Percentiles rank a stretch among this genome's conserved stretches.
These are phyloP conservation scores for Fragaria vesca DNA, from an alignment of 306 rosid genomes.

Conservation along the genomic window DNA sequence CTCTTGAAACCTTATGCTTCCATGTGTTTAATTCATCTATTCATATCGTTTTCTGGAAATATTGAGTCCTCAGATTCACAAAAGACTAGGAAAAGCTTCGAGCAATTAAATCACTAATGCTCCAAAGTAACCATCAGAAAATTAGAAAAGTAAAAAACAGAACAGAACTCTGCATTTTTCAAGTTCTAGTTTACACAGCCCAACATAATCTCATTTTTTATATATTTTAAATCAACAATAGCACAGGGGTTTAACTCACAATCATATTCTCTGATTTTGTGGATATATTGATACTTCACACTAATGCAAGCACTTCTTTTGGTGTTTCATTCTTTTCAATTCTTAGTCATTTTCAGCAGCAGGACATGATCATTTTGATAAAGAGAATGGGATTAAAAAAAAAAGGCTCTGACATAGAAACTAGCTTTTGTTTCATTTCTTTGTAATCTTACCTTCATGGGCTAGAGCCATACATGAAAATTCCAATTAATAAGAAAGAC, in stretches of 20 bases:
- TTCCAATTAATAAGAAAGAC: not conserved
- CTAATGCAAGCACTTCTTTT: not conserved
- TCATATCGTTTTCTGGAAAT: not conserved
- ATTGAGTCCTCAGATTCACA: not conserved
- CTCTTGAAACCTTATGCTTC: not conserved
- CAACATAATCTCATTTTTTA: not conserved
- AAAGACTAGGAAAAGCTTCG: not conserved
- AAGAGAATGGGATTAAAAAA: not conserved
- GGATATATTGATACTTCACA: not conserved
- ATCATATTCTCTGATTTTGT: not conserved
- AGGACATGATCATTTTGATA: not conserved
- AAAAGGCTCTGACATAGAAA: not conserved
- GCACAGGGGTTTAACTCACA: not conserved
- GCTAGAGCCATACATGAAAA: not conserved
- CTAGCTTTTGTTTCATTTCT: not conserved
- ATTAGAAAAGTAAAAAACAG: not conserved
- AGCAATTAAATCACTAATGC: not conserved
- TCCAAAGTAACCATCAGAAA: not conserved
- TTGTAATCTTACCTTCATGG: not conserved
- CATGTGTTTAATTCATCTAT: not conserved
- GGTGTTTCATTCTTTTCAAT: not conserved
- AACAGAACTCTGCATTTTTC: not conserved
- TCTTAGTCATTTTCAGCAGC: not conserved
- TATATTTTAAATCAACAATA: not conserved
- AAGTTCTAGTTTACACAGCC: not conserved